These are phyloP conservation scores for Paramarasmius palmivorus DNA, from an alignment of 1,284 basidiomycete genomes.

Conservation along the genomic window DNA sequence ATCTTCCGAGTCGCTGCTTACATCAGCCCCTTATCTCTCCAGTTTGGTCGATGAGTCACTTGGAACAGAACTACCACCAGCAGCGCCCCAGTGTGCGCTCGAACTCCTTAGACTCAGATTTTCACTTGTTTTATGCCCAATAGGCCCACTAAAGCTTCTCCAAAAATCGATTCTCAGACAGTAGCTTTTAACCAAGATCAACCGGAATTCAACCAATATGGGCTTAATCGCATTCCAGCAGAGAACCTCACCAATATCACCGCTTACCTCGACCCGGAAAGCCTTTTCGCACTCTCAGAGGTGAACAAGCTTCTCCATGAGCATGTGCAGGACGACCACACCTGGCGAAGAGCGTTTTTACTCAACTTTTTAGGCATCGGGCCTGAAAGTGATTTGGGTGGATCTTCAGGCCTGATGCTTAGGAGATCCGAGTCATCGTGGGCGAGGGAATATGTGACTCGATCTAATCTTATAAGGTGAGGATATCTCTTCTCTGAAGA, in stretches of 20 bases:
- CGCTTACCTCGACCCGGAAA: constrained; percentile 69
- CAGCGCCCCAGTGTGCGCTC: constrained; percentile 13
- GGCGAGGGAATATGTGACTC: constrained; percentile 65
- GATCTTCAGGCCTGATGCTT: constrained; percentile 50
- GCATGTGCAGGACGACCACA: constrained; percentile 78
- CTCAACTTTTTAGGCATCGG: constrained; percentile 67
- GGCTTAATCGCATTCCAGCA: constrained; percentile 56
- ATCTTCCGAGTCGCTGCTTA: too few relatives aligned
- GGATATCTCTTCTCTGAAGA: background rate
- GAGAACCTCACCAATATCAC: constrained; percentile 82
- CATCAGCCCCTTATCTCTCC: too few relatives aligned
- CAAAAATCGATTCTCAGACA: constrained; percentile 28
- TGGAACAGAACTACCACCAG: constrained; percentile 6
- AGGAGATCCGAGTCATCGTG: constrained; percentile 59
- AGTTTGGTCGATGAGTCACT: background rate
- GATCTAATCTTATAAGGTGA: constrained; percentile 57
- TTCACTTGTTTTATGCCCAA: constrained; percentile 54
- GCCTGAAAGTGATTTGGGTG: constrained; percentile 57
- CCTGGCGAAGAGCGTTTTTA: constrained; percentile 82
- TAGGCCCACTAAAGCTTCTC: constrained; percentile 38
- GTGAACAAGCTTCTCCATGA: constrained; percentile 58
- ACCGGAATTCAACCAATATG: constrained; percentile 49
- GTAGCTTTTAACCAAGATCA: constrained; percentile 21
- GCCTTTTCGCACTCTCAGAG: constrained; percentile 58
- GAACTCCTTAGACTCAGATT: constrained; percentile 1